Percentiles rank a stretch among this genome's conserved stretches.
These are phyloP conservation scores for Paecilomyces formosus DNA, from an alignment of 2,329 filamentous ascomycete genomes.

Conservation along the genomic window DNA sequence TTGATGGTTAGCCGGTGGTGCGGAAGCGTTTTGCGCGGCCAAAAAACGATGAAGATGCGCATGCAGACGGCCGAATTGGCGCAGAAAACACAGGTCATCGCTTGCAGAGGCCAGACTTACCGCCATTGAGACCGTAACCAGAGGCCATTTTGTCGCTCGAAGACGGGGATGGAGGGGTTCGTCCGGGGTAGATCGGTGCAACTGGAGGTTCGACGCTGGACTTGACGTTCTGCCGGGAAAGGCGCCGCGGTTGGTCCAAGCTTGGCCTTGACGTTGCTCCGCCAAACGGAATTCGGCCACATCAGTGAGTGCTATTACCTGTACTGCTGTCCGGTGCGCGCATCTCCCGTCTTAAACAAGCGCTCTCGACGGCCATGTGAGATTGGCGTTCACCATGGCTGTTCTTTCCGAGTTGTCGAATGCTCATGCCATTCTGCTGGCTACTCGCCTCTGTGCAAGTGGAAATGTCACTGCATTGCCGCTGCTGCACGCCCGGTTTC, in stretches of 20 bases:
- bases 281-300: not conserved
- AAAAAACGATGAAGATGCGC: conserved; percentile 11
- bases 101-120: conserved; percentile 25
- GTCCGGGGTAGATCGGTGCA: conserved; percentile 12
- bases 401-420: conserved; percentile 38
- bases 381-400: conserved; percentile 27
- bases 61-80: conserved; percentile 7
- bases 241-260: conserved; percentile 14
- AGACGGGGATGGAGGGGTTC: conserved; percentile 9
- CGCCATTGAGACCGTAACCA: conserved; percentile 48
- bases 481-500: conserved; percentile 42
- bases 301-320: not conserved
- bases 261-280: conserved; percentile 4
- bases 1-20: conserved; percentile 16
- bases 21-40: conserved; percentile 5
- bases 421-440: conserved; percentile 52
- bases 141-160: conserved; percentile 38
- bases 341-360: not conserved
- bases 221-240: conserved; percentile 12
- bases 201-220: conserved; percentile 12
- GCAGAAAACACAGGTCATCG: conserved; percentile 1
- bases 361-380: conserved; percentile 11
- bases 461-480: conserved; percentile 48
- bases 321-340: not conserved
- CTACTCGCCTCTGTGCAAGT: conserved; percentile 48